A percentile compares a stretch with the other conserved stretches of the same genome.
Evolutionary conservation across 2,329 filamentous ascomycete species (phyloP).

Genomic region (Fulvia fulva): DNA sequence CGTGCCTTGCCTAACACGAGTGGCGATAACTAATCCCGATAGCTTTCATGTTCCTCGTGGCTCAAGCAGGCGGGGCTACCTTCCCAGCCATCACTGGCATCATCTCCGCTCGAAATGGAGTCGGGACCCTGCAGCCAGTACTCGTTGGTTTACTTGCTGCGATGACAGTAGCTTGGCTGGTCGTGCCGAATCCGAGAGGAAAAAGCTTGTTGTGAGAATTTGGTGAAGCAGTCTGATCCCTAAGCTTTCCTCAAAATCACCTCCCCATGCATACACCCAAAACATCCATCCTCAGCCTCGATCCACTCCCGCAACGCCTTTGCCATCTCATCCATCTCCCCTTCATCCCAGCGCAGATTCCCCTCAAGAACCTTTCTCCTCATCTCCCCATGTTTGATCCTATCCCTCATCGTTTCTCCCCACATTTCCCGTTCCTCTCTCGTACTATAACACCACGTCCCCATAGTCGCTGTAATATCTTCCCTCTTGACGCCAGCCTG

Average conservation of each 20-base stretch:
- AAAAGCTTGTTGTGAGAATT: too few relatives aligned
- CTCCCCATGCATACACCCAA: conserved; percentile 42
- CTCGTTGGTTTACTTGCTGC: conserved; percentile 47
- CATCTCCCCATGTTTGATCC: conserved; percentile 24
- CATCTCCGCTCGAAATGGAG: conserved; percentile 37
- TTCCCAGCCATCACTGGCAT: conserved; percentile 23
- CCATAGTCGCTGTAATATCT: conserved; percentile 38
- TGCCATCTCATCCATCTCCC: conserved; percentile 39
- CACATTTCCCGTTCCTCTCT: conserved; percentile 37
- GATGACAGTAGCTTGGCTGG: conserved; percentile 24
- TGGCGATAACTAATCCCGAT: too few relatives aligned
- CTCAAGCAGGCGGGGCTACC: conserved; percentile 20
- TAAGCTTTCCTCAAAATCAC: conserved; percentile 31
- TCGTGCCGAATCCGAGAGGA: conserved; percentile 14
- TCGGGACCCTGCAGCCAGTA: conserved; percentile 51
- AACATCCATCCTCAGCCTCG: conserved; percentile 41
- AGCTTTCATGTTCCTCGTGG: conserved; percentile 23
- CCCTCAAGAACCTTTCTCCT: conserved; percentile 35
- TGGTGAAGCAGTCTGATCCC: too few relatives aligned
- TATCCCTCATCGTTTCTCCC: conserved; percentile 31
- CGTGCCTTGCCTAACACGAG: background rate
- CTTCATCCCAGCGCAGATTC: conserved; percentile 33
- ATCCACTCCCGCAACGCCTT: conserved; percentile 40
- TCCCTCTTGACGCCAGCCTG: conserved; percentile 38
- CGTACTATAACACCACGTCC: conserved; percentile 42